Conservation (phyloP, 257 asterid species). For the Nyctanthes arbortristis region DNA sequence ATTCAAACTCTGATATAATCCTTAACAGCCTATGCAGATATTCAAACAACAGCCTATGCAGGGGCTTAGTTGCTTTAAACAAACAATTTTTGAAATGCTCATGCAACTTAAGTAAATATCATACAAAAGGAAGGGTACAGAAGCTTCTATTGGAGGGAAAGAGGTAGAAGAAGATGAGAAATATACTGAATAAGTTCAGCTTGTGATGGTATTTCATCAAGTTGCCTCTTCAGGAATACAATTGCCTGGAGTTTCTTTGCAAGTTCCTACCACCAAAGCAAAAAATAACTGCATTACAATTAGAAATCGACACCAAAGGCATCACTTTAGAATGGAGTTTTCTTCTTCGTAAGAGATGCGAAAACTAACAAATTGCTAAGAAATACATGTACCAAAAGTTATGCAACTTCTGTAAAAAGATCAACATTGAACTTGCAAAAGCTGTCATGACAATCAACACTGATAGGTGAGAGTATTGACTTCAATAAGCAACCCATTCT, state of each 20-base stretch:
- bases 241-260: conserved; percentile 55
- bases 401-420: background rate
- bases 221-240: conserved; percentile 55
- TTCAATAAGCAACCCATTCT: too few relatives aligned
- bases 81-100: background rate
- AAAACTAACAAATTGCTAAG: conserved; percentile 8
- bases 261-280: conserved; percentile 49
- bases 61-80: background rate
- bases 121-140: background rate
- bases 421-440: background rate
- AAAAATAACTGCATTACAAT: background rate
- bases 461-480: background rate
- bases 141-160: background rate
- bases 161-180: conserved; percentile 27
- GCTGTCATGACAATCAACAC: background rate
- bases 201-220: conserved; percentile 67
- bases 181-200: conserved; percentile 85
- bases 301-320: background rate
- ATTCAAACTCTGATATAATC: too few relatives aligned
- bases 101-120: background rate
- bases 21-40: too few relatives aligned
- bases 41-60: too few relatives aligned
- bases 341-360: conserved; percentile 1
- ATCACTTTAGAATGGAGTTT: background rate
- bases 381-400: background rate